Evolutionary conservation across 441 rosid genomes (phyloP), one percentile per base, ranked within the genome.

Genomic region (Erysimum pusillum): DNA sequence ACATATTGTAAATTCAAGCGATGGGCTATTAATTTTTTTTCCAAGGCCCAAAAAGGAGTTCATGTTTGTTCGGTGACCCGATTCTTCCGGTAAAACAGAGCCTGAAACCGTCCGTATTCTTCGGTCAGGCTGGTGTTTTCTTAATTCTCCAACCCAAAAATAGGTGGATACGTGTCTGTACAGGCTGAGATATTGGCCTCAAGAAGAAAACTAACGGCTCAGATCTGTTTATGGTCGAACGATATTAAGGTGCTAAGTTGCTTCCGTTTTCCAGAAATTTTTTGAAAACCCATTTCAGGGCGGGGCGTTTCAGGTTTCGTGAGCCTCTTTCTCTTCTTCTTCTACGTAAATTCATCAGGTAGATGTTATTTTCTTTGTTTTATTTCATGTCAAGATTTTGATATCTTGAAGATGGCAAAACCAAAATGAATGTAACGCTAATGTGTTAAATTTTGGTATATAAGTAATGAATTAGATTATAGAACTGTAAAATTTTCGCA

Each of bases 301-400:
- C 63, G 34, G 17, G 35, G 39, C 20, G 61, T 57, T 57, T 57
- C 41, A 57, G 9, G 20, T n/a, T 32, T 18, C 64, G 17, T 36
- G 5, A 17, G 53, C 63, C 73, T 62, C 35, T 46, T 36, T 71
- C 49, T 76, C 70, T 62, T 63, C 39, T 17, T 70, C 57, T 5
- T 60, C 59, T 57, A 39, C 72, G 65, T 63, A 46, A 36, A 46
- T 46, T 52, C 48, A 64, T 66, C 73, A 58, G 80, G 80, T 77
- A 63, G 1, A 54, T 38, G 14, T 18, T 63, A 17, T 69, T 28
- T 54, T 9, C 1, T 42, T 52, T 45, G 15, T 52, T 69, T 69
- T 61, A 4, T n/a, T 52, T 52, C 22, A 13, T 52, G 5, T 36
- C 9, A 8, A 22, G 25, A 10, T 4, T 9, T 20, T 51, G 31